Evolutionary conservation across 2,329 filamentous ascomycete genomes (phyloP), one percentile per base, ranked within the genome.

Genomic region (Fusarium lateritium): DNA sequence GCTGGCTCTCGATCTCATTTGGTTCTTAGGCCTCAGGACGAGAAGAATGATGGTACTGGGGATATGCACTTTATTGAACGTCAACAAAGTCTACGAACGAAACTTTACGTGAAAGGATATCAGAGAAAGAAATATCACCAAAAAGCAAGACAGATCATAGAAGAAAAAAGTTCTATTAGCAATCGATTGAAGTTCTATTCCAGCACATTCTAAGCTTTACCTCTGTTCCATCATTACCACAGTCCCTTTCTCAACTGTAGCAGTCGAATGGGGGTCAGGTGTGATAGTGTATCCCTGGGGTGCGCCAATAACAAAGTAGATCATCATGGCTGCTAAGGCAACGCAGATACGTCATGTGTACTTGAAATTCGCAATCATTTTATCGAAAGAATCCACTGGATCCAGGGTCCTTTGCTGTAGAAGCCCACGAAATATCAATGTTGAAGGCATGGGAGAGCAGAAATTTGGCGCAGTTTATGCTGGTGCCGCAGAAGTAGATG

Each of bases 351-450:
- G 36, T 11, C 62, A 68, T 3, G 67, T 65, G 53, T 78, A 82
- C 67, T 86, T 71, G 53, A 71, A 86, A 62, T 86, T 85, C 70
- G 80, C 86, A 33, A 77, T 78, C 45, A 76, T 78, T 31, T 74
- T 79, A 43, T 72, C 76, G 21, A 52, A 69, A 69, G 31, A 73
- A 65, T n/a, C 70, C 73, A 2, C 69, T 74, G 14, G 70, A 63
- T 4, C 67, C 71, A 31, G 69, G 36, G 38, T 74, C 72, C 49
- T 73, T 73, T 13, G 71, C 64, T 7, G 69, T 74, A 2, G 71
- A 73, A 22, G 65, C 73, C 28, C 71, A 75, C 49, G 69, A 61
- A 13, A 75, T 74, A 9, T 72, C 68, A 2, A 75, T 22, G 9
- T 53, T 61, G 49, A 75, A 69, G 24, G 68, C 62, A 34, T 74